Conservation (phyloP, 2,329 filamentous ascomycete species). For the Talaromyces sp. region DNA sequence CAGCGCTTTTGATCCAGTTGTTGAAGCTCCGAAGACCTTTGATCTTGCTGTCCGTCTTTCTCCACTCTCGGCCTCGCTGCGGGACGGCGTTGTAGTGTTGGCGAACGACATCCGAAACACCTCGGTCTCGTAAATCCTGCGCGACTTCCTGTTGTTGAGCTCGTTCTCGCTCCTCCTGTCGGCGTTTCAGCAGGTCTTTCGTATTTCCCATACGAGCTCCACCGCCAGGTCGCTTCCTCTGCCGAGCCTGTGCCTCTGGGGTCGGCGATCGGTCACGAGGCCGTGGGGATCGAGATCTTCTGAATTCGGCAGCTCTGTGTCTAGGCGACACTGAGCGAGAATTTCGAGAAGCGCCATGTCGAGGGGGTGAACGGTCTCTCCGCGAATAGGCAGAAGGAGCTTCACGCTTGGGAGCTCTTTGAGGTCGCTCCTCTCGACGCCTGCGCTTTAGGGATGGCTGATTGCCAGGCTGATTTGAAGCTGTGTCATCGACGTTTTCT, state of each 20-base stretch:
- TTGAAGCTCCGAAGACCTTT: conserved; percentile 93
- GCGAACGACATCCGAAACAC: conserved; percentile 77
- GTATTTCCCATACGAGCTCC: conserved; percentile 37
- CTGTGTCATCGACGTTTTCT: conserved; percentile 24
- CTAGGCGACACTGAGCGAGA: conserved; percentile 13
- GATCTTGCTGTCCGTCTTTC: conserved; percentile 88
- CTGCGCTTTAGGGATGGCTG: conserved; percentile 8
- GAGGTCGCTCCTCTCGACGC: conserved; percentile 14
- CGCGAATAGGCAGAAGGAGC: conserved; percentile 37
- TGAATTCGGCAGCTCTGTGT: conserved; percentile 21
- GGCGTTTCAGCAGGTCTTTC: conserved; percentile 34
- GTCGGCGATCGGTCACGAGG: conserved; percentile 38
- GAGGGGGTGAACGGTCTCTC: conserved; percentile 28
- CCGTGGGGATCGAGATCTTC: conserved; percentile 38
- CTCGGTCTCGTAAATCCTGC: conserved; percentile 41
- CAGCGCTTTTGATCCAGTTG: conserved; percentile 97
- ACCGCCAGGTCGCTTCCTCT: conserved; percentile 43
- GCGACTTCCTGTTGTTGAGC: conserved; percentile 34
- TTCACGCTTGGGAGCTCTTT: conserved; percentile 30
- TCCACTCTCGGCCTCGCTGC: conserved; percentile 89
- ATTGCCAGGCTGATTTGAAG: conserved; percentile 14
- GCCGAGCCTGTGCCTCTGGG: conserved; percentile 32
- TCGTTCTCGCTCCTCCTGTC: conserved; percentile 41
- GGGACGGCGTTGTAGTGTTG: conserved; percentile 96
- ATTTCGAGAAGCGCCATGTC: conserved; percentile 5